Evolutionary conservation across 2,329 filamentous ascomycete genomes (phyloP), one percentile per base, ranked within the genome.

Genomic region (Hypoxylon sp.): DNA sequence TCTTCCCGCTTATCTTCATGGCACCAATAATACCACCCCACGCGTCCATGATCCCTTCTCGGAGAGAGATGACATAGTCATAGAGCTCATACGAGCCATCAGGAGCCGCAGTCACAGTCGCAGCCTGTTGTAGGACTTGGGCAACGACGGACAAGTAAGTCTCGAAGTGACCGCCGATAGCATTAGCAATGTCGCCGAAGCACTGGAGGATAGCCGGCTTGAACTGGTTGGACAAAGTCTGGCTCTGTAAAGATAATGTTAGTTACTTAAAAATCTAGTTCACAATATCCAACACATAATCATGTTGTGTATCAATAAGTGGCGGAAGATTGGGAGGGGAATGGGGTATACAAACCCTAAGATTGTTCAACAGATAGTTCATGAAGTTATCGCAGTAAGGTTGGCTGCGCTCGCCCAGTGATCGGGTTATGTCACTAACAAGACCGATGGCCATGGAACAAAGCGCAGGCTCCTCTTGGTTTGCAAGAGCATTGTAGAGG

Each of bases 11-110:
- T 53, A 85, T 81, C 83, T 95, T 97, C 90, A 98, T 93, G 55
- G 95, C 93, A 77, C 94, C 89, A 75, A 99, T 93, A 70, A 97
- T 95, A 70, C 95, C 95, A 73, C 94, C 93, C 94, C 96, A 99
- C 32, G 95, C 95, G 84, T 99, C 95, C 90, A 98, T 97, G 70
- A 99, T 98, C 71, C 94, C 95, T 77, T 99, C 96, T 56, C 95
- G 90, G 50, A 99, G 86, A 19, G 94, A 97, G 68, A 97, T 88
- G 71, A 99, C 90, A 76, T 99, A 99, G 79, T 98, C 94, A 60
- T 94, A 90, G 91, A 98, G 97, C 80, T 99, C 95, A 72, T 94
- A 95, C 52, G 91, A 91, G 62, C 91, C 89, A 70, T 97, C 93
- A 26, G 89, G 85, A 59, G 88, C 88, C 43, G 92, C 87, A 30